These are phyloP conservation scores for Penicillium pancosmium DNA, from an alignment of 495 filamentous ascomycete genomes.

Conservation along the genomic window DNA sequence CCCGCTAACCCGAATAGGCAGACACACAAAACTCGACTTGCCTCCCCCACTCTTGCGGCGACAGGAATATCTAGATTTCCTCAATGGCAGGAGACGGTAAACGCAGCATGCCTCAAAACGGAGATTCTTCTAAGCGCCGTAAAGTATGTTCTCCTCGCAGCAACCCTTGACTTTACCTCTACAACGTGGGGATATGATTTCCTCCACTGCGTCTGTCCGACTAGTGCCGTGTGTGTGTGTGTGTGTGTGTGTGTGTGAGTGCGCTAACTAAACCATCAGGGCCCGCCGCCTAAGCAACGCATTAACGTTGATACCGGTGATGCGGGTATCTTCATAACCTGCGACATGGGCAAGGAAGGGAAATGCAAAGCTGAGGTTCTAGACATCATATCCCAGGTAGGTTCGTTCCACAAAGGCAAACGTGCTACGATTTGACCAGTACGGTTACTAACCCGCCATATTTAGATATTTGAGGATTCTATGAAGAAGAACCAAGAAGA, in stretches of 20 bases:
- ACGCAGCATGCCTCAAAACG: slow-evolving; percentile 35
- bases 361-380: slow-evolving; percentile 75
- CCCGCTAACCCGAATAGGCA: slow-evolving; percentile 21
- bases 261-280: slow-evolving; percentile 28
- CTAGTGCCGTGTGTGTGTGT: background rate
- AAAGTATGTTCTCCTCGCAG: slow-evolving; percentile 33
- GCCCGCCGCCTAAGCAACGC: slow-evolving; percentile 31
- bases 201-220: background rate
- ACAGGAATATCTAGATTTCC: slow-evolving; percentile 3
- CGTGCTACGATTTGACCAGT: background rate
- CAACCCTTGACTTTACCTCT: slow-evolving; percentile 1
- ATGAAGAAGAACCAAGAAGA: slow-evolving; percentile 27
- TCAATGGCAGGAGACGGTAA: slow-evolving; percentile 33
- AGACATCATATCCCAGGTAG: slow-evolving; percentile 75
- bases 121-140: slow-evolving; percentile 36
- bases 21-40: slow-evolving; percentile 22
- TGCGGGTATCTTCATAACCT: slow-evolving; percentile 86
- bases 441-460: slow-evolving; percentile 6
- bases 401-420: slow-evolving; percentile 8
- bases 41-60: slow-evolving; percentile 10
- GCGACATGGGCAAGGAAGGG: slow-evolving; percentile 75
- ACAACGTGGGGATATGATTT: background rate
- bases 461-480: slow-evolving; percentile 28
- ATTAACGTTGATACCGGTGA: slow-evolving; percentile 70
- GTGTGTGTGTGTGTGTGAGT: background rate